Evolutionary conservation across 176 grass and related monocot genomes (phyloP).

Genomic region (Oryza punctata): DNA sequence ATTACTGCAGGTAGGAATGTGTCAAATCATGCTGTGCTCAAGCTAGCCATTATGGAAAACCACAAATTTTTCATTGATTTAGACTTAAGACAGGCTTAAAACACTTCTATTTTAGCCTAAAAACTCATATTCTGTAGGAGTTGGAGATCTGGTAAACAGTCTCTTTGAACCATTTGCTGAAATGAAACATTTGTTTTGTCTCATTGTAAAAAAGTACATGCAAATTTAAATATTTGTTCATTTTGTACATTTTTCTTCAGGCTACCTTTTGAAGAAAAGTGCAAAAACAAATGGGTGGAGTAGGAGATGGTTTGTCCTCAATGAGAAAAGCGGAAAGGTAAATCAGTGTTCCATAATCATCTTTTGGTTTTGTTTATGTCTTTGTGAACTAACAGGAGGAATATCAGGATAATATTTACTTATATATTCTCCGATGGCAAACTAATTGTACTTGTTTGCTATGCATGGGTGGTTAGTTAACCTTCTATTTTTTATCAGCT

Average conservation of each 20-base stretch:
- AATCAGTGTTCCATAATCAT: conserved; percentile 17
- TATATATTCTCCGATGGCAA: conserved; percentile 21
- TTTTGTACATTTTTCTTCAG: conserved; percentile 29
- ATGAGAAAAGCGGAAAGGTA: conserved; percentile 97
- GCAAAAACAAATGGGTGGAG: conserved; percentile 93
- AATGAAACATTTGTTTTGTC: neutral
- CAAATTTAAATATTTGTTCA: neutral
- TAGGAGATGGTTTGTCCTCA: conserved; percentile 84
- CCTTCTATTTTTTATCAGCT: conserved; percentile 58
- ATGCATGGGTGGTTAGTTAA: conserved; percentile 1
- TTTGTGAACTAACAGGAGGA: conserved; percentile 2
- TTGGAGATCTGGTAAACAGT: neutral
- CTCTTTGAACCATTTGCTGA: neutral
- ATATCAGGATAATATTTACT: neutral
- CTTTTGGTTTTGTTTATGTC: neutral
- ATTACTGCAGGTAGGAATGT: conserved; percentile 78
- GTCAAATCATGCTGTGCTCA: conserved; percentile 18
- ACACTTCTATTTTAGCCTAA: neutral
- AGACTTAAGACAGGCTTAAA: neutral
- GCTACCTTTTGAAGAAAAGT: conserved; percentile 87
- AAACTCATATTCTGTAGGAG: neutral
- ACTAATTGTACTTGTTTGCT: conserved; percentile 36
- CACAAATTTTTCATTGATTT: neutral
- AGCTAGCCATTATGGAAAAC: conserved; percentile 13
- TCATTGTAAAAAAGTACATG: neutral